Evolutionary conservation across 148 eudicot species (phyloP).

Genomic region (Pouteria glomerata): DNA sequence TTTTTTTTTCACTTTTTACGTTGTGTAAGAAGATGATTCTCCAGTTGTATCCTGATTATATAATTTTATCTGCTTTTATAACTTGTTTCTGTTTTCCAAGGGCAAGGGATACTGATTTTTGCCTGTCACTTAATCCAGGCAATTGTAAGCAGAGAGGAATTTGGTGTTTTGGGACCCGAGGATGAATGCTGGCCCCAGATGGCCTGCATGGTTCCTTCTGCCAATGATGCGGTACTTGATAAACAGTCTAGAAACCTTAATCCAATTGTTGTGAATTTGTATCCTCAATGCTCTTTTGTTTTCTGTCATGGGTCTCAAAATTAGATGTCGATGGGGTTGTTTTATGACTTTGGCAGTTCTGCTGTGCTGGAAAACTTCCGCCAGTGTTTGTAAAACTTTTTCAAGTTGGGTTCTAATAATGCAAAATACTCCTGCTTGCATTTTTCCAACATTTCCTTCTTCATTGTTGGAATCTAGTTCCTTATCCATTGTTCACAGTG

Average conservation of each 20-base stretch:
- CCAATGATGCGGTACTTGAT: conserved; percentile 52
- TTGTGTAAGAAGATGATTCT: conserved; percentile 1
- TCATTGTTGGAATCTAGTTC: background rate
- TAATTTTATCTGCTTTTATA: background rate
- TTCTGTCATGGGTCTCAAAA: background rate
- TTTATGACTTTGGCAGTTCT: background rate
- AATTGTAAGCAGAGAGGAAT: conserved; percentile 77
- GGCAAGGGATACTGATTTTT: conserved; percentile 14
- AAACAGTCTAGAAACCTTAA: background rate
- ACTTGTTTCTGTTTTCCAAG: conserved; percentile 11
- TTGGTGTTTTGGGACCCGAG: conserved; percentile 67
- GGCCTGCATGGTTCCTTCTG: conserved; percentile 83
- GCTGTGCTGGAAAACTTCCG: background rate
- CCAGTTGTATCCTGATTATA: background rate
- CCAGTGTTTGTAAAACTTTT: background rate
- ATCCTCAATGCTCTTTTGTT: background rate
- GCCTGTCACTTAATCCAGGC: conserved; percentile 47
- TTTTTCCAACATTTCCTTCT: background rate
- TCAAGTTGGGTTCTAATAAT: background rate
- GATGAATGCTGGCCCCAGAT: conserved; percentile 87
- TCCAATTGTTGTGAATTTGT: background rate
- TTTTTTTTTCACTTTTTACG: background rate
- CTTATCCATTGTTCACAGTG: background rate
- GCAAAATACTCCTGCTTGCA: background rate
- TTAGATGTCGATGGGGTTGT: background rate